A percentile compares a stretch with the other conserved stretches of the same genome.
phyloP scores from a whole-genome alignment of 176 grass and related monocot genomes.

The Hyparrhenia diplandra region DNA sequence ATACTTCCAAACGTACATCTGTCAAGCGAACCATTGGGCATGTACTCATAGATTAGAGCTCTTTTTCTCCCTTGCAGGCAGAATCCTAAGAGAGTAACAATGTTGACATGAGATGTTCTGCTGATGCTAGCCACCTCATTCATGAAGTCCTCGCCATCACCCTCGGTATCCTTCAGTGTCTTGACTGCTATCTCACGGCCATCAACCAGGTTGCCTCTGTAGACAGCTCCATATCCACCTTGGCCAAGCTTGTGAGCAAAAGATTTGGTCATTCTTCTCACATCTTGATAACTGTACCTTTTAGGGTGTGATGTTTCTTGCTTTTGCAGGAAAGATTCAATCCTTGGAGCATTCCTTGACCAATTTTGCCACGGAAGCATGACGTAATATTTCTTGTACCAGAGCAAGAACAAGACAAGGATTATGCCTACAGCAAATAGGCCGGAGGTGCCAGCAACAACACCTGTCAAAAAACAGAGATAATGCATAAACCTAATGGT shows the following conservation, averaged over 20 bases:
- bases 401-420: not conserved
- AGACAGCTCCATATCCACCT: constrained; percentile 34
- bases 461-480: not conserved
- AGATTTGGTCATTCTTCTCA: constrained; percentile 33
- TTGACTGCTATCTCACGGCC: constrained; percentile 30
- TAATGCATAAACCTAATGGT: not conserved
- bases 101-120: constrained; percentile 36
- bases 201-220: constrained; percentile 10
- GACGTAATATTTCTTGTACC: not conserved
- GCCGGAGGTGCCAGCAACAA: not conserved
- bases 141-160: constrained; percentile 20
- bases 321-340: constrained; percentile 27
- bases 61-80: constrained; percentile 32
- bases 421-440: not conserved
- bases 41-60: constrained; percentile 37
- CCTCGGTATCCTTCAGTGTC: not conserved
- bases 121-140: constrained; percentile 38
- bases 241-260: constrained; percentile 33
- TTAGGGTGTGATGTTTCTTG: constrained; percentile 18
- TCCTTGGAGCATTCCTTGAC: constrained; percentile 18
- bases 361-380: not conserved
- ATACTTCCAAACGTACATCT: not conserved
- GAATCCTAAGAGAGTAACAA: constrained; percentile 33
- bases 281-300: constrained; percentile 32
- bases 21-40: constrained; percentile 39